Conservation (phyloP, 768 basidiomycete genomes). For the Phanerochaete sordida region DNA sequence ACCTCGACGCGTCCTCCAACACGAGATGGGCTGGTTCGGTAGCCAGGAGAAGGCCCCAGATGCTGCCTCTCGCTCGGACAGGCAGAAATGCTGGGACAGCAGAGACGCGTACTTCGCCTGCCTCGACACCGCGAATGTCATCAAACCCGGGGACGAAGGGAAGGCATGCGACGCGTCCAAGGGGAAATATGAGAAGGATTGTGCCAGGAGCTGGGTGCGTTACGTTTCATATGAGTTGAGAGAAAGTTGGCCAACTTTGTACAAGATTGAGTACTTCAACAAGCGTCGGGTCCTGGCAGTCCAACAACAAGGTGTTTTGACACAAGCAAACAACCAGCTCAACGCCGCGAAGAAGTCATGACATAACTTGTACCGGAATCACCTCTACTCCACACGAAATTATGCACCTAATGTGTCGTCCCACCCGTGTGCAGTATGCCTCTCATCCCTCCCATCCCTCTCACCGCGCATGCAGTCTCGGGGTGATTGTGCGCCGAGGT, state of each 20-base stretch:
- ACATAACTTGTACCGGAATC: no score
- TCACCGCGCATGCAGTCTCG: no score
- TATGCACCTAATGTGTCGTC: neutral
- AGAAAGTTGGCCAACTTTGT: neutral
- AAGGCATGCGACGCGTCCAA: slow-evolving; percentile 56
- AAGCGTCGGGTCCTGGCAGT: slow-evolving; percentile 81
- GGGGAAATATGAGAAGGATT: slow-evolving; percentile 61
- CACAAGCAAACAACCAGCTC: slow-evolving; percentile 36
- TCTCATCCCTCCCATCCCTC: neutral
- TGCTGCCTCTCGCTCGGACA: slow-evolving; percentile 54
- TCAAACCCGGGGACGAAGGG: slow-evolving; percentile 73
- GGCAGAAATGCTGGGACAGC: slow-evolving; percentile 81
- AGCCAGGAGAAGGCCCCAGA: slow-evolving; percentile 31
- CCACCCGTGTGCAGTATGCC: neutral
- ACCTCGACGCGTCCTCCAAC: neutral
- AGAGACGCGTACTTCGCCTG: slow-evolving; percentile 86
- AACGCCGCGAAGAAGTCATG: neutral
- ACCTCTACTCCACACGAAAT: no score
- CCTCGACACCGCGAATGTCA: slow-evolving; percentile 63
- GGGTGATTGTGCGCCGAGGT: neutral
- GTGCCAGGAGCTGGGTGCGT: slow-evolving; percentile 89
- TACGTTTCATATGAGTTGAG: neutral
- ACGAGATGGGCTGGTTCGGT: slow-evolving; percentile 34
- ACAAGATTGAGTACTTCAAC: slow-evolving; percentile 92
- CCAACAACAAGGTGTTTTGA: slow-evolving; percentile 70